Percentiles rank a stretch among this genome's conserved stretches.
These are phyloP conservation scores for Neofusicoccum laricinum DNA, from an alignment of 2,329 filamentous ascomycete genomes.

Conservation along the genomic window DNA sequence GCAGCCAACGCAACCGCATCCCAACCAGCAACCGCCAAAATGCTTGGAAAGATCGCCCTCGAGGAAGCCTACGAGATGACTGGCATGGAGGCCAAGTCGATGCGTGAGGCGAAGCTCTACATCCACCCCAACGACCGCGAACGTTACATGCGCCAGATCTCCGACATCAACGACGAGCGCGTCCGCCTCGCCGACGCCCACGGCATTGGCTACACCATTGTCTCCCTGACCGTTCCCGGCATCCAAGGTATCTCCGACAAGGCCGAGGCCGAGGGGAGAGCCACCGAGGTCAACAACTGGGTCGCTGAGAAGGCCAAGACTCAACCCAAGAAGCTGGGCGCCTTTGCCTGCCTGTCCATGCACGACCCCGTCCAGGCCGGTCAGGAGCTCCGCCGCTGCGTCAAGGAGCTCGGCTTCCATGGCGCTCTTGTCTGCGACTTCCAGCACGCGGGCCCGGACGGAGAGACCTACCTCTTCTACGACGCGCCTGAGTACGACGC, in stretches of 20 bases:
- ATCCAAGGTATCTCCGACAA: constrained; percentile 27
- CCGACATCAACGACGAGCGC: constrained; percentile 23
- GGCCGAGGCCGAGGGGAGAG: constrained; percentile 25
- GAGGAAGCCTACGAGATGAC: constrained; percentile 13
- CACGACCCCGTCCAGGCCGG: constrained; percentile 53
- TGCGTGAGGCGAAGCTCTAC: constrained; percentile 7
- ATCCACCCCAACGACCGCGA: constrained; percentile 7
- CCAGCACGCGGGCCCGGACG: constrained; percentile 57
- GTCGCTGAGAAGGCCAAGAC: constrained; percentile 23
- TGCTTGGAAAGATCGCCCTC: constrained; percentile 13
- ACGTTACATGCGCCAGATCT: constrained; percentile 6
- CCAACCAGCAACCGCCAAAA: background rate
- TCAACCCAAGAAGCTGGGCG: constrained; percentile 14
- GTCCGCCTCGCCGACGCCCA: constrained; percentile 15
- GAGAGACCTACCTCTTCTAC: constrained; percentile 63
- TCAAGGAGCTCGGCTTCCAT: constrained; percentile 46
- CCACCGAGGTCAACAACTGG: constrained; percentile 28
- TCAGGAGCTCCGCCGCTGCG: constrained; percentile 51
- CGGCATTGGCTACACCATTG: constrained; percentile 27
- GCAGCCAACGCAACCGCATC: too few relatives aligned
- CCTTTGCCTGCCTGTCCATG: constrained; percentile 32
- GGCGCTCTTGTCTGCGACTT: constrained; percentile 52
- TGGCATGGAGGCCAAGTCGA: constrained; percentile 8
- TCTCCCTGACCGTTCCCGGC: constrained; percentile 28
- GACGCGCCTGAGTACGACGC: constrained; percentile 59